Conservation (phyloP, 768 basidiomycete genomes). For the Boletus subparvulus region DNA sequence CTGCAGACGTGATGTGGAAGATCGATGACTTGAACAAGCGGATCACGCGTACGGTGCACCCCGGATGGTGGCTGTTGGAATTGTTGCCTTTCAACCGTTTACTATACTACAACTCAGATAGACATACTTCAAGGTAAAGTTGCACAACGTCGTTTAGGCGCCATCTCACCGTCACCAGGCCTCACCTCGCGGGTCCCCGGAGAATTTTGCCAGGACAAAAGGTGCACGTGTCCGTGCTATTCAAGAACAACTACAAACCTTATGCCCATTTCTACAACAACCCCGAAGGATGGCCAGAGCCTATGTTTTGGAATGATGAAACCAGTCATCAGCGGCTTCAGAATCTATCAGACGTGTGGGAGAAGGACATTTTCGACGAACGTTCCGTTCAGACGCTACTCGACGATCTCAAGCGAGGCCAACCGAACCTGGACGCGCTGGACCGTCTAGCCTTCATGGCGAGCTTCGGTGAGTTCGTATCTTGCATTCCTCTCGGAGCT, state of each 20-base stretch:
- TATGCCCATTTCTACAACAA: slow-evolving; percentile 23
- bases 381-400: slow-evolving; percentile 18
- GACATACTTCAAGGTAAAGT: slow-evolving; percentile 21
- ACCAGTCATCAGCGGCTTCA: slow-evolving; percentile 21
- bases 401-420: slow-evolving; percentile 15
- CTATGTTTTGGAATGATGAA: slow-evolving; percentile 32
- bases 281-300: slow-evolving; percentile 25
- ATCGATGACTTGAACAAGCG: slow-evolving; percentile 26
- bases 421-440: slow-evolving; percentile 20
- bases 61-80: slow-evolving; percentile 27
- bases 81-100: slow-evolving; percentile 24
- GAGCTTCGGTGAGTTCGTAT: slow-evolving; percentile 22
- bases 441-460: slow-evolving; percentile 33
- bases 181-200: slow-evolving; percentile 26
- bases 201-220: slow-evolving; percentile 28
- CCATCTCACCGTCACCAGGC: slow-evolving; percentile 18
- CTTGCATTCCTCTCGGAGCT: neutral
- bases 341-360: slow-evolving; percentile 22
- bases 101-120: slow-evolving; percentile 28
- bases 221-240: slow-evolving; percentile 27
- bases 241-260: slow-evolving; percentile 32
- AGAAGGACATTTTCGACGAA: slow-evolving; percentile 30
- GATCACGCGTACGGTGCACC: slow-evolving; percentile 16
- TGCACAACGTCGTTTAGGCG: neutral
- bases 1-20: slow-evolving; percentile 29